Conservation (phyloP, 305 asterid species). For the Fraxinus nigra region DNA sequence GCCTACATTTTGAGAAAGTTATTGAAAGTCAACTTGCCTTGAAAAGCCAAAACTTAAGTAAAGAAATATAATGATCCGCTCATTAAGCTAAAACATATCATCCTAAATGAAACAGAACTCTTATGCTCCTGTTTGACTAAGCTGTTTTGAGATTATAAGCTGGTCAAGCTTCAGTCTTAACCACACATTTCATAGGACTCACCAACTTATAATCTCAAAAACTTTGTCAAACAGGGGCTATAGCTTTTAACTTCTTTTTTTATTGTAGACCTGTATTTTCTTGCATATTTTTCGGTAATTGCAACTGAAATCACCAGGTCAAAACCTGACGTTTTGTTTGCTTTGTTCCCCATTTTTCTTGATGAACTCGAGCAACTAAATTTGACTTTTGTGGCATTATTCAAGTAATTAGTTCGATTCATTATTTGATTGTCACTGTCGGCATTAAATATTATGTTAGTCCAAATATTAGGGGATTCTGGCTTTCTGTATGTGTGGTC, state of each 20-base stretch:
- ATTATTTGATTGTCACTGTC: not conserved
- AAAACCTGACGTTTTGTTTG: not conserved
- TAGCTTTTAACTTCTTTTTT: not conserved
- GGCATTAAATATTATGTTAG: not conserved
- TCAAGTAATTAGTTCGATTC: not conserved
- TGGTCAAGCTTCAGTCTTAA: not conserved
- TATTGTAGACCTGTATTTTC: not conserved
- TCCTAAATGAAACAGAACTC: not conserved
- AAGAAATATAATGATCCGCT: not conserved
- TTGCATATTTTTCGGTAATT: not conserved
- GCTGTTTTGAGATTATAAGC: not conserved
- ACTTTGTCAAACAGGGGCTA: not conserved
- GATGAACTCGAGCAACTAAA: not conserved
- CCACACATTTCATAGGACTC: not conserved
- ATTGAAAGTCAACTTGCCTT: not conserved
- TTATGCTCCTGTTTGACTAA: not conserved
- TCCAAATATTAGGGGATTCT: not conserved
- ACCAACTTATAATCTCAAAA: not conserved
- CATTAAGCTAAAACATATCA: not conserved
- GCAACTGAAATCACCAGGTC: not conserved
- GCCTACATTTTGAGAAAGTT: not conserved
- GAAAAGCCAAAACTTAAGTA: not conserved
- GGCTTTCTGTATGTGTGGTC: not conserved
- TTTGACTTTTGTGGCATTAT: not conserved
- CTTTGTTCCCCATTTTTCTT: not conserved